These are phyloP conservation scores for Colletotrichum camelliae DNA, from an alignment of 2,329 filamentous ascomycete species.

Conservation along the genomic window DNA sequence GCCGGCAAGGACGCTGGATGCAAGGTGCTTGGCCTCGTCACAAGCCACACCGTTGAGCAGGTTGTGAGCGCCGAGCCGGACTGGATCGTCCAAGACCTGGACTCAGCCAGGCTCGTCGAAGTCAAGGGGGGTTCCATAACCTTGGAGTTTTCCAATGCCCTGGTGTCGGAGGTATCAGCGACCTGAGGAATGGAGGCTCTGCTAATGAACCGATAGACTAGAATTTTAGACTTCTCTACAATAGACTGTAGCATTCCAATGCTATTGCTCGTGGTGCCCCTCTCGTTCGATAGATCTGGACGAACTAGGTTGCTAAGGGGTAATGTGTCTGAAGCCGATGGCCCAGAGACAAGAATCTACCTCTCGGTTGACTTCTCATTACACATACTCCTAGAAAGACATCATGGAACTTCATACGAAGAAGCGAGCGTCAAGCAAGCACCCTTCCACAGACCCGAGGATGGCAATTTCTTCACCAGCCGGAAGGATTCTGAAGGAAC, in stretches of 20 bases:
- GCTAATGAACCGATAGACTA: constrained; percentile 15
- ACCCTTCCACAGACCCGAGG: background rate
- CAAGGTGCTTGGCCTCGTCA: constrained; percentile 82
- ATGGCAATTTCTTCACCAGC: background rate
- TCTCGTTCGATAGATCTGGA: background rate
- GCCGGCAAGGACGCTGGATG: constrained; percentile 88
- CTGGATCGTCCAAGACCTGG: constrained; percentile 83
- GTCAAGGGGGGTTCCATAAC: constrained; percentile 63
- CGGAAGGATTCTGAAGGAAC: background rate
- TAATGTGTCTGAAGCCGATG: background rate
- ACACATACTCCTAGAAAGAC: background rate
- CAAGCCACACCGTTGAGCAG: constrained; percentile 79
- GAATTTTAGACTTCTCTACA: constrained; percentile 2
- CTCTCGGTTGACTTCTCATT: background rate
- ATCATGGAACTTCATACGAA: background rate
- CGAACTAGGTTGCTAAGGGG: background rate
- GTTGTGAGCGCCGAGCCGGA: constrained; percentile 80
- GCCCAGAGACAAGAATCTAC: background rate
- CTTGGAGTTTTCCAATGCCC: constrained; percentile 71
- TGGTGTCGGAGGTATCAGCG: constrained; percentile 33
- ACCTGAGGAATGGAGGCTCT: constrained; percentile 21
- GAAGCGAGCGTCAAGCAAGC: background rate
- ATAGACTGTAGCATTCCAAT: background rate
- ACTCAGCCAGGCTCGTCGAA: constrained; percentile 70
- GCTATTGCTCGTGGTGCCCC: background rate